Base-by-base conservation (phyloP, 129 eudicot genomes). In the Kitagawia praeruptora region DNA sequence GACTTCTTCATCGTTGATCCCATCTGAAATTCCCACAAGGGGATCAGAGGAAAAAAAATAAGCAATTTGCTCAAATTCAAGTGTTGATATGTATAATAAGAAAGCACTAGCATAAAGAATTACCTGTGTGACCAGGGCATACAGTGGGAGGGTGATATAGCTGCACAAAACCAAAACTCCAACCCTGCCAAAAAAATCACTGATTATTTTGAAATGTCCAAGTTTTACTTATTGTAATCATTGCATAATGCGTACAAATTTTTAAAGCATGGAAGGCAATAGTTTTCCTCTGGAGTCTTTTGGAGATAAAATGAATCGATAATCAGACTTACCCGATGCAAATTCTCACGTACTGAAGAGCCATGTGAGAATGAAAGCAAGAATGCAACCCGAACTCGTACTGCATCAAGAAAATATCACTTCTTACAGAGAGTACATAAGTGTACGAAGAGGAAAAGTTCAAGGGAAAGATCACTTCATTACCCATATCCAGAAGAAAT, bases 91-190 rank as follows among this genome's bases (percentile, higher is more conserved):
- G 46, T 18, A 14, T 31, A 6, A 37, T 64, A 11, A 7, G 70
- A 56, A 21, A 12, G 31, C 27, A 19, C 10, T 19, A 37, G 42
- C 46, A 16, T 39, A 39, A 19, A 40, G 10, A 15, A 39, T 2
- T 81, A 93, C 98, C 96, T 95, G 98, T 2, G 98, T 89, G 46
- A 95, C 97, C 21, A 95, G 97, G 64, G 98, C 96, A 66, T 95
- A 95, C 37, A 92, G 89, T 34, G 98, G 98, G 83, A 95, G 97
- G 25, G 96, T 95, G 70, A 93, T 88, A 83, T 95, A 95, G 86
- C 94, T 87, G 87, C 97, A 92, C 82, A 92, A 75, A 80, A 91
- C 40, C 80, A 92, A 93, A 38, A 85, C 84, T 39, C 53, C 85
- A 13, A 79, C 47, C 86, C 98, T 95, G 97, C 86, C 44, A 82